Base-by-base conservation (phyloP, 306 rosid genomes). In the Oxytropis ochrocephala region DNA sequence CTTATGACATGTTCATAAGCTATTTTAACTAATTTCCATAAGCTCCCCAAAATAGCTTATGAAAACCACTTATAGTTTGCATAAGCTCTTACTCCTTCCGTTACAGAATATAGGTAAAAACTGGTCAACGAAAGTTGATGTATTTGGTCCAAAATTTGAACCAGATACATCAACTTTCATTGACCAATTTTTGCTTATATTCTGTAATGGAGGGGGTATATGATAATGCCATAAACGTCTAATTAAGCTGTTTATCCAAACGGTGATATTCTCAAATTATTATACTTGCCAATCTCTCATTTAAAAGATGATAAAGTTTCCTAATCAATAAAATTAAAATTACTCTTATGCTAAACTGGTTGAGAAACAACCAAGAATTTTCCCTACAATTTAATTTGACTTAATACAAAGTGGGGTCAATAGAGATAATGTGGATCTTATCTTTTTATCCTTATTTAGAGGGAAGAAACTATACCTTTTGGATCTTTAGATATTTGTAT, bases 381-480 rank as follows among this genome's bases (percentile, higher is more conserved):
- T 3, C 24, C 41, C 47, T 63, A 47, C 50, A 38, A 47, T n/a
- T 68, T 33, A 64, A 60, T 57, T 56, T 46, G 7, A 67, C 48
- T 21, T 27, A 44, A 32, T 56, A 48, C 30, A 35, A 48, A 39
- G 64, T 30, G 30, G 36, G 11, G 43, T 36, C 36, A 46, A 29
- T 17, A 55, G 11, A 78, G 32, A 47, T 18, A 24, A 58, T 29
- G 35, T n/a, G 21, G 52, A 47, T 61, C 46, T 12, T 60, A 13
- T 43, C 29, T 44, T 79, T 54, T 44, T 18, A 53, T 70, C 33
- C 18, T 8, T 14, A 38, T 36, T 47, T 62, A 21, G 47, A 70
- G 63, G 60, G 24, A 43, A 43, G 44, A 65, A 79, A 64, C 44
- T 70, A 64, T 79, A 93, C 98, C 98, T 82, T 75, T 65, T 52